Conservation (phyloP, 2,329 filamentous ascomycete species). For the Monilinia fructigena region DNA sequence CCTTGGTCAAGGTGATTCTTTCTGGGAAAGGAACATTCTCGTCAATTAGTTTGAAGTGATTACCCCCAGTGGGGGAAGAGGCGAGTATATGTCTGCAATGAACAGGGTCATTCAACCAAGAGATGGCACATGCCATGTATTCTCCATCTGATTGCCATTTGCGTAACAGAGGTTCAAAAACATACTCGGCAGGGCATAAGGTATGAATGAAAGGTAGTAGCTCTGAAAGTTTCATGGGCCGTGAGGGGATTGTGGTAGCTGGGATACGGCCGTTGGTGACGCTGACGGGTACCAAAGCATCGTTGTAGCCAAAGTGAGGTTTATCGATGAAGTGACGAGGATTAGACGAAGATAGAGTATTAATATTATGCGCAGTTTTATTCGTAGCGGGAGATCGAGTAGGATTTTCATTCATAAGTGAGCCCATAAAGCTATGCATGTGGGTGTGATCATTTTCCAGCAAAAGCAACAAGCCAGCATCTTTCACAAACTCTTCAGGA, state of each 20-base stretch:
- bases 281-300: background rate
- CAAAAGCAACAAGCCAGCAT: background rate
- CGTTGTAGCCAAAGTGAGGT: background rate
- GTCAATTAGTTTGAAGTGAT: conserved; percentile 31
- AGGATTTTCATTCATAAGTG: conserved; percentile 1
- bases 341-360: background rate
- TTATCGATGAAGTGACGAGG: background rate
- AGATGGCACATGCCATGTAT: conserved; percentile 24
- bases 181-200: conserved; percentile 10
- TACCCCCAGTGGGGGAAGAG: conserved; percentile 21
- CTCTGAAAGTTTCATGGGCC: conserved; percentile 18
- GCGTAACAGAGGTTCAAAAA: conserved; percentile 26
- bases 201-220: conserved; percentile 7
- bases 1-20: conserved; percentile 28
- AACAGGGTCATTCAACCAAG: conserved; percentile 24
- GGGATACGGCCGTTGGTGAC: background rate
- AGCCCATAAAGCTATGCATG: background rate
- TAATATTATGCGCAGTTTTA: background rate
- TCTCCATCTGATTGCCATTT: conserved; percentile 29
- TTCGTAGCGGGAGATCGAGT: background rate
- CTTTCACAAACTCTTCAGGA: background rate
- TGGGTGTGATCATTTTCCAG: background rate
- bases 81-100: conserved; percentile 23
- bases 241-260: conserved; percentile 5
- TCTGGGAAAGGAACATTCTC: conserved; percentile 28